A percentile compares a stretch with the other conserved stretches of the same genome.
These are phyloP conservation scores for Novymonas esmeraldas DNA, from an alignment of 208 protist genomes.

Conservation along the genomic window DNA sequence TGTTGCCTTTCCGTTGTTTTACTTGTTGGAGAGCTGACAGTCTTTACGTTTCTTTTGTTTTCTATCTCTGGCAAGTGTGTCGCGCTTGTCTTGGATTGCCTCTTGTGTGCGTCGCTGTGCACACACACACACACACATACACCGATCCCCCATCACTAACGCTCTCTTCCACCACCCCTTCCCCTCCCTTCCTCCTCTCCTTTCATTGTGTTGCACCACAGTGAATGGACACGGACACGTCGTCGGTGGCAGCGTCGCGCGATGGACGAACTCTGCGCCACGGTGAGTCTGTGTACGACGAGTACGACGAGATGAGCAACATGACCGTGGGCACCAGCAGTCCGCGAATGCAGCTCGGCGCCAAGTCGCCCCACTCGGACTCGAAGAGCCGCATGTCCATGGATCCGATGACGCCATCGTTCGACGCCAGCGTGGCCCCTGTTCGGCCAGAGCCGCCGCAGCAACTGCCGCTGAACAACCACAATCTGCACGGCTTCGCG, in stretches of 20 bases:
- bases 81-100: not conserved
- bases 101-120: not conserved
- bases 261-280: constrained; percentile 9
- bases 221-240: constrained; percentile 23
- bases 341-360: constrained; percentile 1
- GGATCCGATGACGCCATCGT: constrained; percentile 1
- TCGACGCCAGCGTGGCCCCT: constrained; percentile 2
- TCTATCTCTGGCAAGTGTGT: constrained; percentile 3
- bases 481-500: constrained; percentile 50
- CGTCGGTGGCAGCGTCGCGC: constrained; percentile 13
- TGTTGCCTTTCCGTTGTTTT: constrained; percentile 21
- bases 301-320: constrained; percentile 56
- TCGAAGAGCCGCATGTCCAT: constrained; percentile 19
- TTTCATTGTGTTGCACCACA: not conserved
- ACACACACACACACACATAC: not conserved
- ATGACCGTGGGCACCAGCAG: constrained; percentile 38
- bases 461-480: constrained; percentile 46
- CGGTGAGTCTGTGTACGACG: constrained; percentile 28
- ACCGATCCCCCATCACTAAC: not conserved
- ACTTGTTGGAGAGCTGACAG: too few relatives aligned
- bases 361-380: constrained; percentile 12
- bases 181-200: not conserved
- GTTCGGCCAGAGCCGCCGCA: constrained; percentile 11
- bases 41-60: constrained; percentile 15
- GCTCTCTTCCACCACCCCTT: not conserved